phyloP scores from a whole-genome alignment of 2,329 filamentous ascomycete species.

The Pseudomassariella vexata region DNA sequence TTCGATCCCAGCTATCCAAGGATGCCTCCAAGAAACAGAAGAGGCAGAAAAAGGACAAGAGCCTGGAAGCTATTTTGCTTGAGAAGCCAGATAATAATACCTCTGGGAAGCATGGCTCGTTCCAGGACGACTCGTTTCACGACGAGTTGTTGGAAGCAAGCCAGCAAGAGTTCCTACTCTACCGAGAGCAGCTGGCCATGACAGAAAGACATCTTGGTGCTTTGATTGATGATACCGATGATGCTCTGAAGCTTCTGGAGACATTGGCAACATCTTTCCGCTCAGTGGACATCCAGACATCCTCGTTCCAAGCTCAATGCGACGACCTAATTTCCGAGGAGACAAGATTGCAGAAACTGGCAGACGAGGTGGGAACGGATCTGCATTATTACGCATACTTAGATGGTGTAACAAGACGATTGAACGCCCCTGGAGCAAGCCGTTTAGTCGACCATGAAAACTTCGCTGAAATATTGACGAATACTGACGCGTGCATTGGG shows the following conservation, averaged over 20 bases:
- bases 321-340: constrained; percentile 82
- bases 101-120: constrained; percentile 11
- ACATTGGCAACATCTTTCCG: constrained; percentile 81
- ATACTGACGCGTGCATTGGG: constrained; percentile 82
- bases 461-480: constrained; percentile 82
- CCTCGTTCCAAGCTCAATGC: constrained; percentile 88
- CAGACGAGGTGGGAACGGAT: constrained; percentile 80
- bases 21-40: constrained; percentile 36
- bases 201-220: constrained; percentile 78
- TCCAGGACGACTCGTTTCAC: constrained; percentile 52
- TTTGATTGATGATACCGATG: constrained; percentile 71
- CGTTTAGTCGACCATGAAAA: constrained; percentile 78
- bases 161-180: constrained; percentile 79
- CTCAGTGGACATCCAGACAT: constrained; percentile 82
- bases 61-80: constrained; percentile 46
- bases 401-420: constrained; percentile 79
- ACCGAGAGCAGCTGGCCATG: constrained; percentile 73
- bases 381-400: constrained; percentile 93
- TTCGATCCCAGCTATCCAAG: constrained; percentile 50
- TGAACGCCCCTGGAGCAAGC: constrained; percentile 88
- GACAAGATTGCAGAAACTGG: constrained; percentile 68
- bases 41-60: constrained; percentile 32
- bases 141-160: constrained; percentile 71
- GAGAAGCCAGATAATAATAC: constrained; percentile 19
- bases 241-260: constrained; percentile 69